Conservation (phyloP, 2,329 filamentous ascomycete genomes). For the Aspergillus terreus region DNA sequence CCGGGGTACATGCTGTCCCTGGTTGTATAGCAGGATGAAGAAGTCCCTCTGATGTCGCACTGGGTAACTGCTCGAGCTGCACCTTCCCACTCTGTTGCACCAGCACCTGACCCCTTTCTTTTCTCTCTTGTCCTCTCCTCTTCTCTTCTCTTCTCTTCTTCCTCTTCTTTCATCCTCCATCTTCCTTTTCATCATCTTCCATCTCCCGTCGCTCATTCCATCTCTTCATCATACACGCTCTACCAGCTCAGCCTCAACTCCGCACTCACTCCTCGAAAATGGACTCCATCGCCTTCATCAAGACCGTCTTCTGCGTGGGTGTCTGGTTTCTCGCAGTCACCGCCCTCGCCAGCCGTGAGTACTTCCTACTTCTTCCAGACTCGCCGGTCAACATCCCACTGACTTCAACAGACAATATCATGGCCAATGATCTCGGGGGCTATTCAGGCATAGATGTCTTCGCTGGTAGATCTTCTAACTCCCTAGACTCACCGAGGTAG, state of each 20-base stretch:
- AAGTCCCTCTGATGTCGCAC: not conserved
- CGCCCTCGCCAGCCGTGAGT: conserved; percentile 18
- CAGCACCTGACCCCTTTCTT: conserved; percentile 3
- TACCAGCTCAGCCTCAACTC: not conserved
- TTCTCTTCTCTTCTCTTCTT: conserved; percentile 1
- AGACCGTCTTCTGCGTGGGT: conserved; percentile 17
- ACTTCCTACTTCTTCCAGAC: not conserved
- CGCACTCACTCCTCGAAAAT: conserved; percentile 2
- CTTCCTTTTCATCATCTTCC: not conserved
- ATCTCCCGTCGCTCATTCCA: not conserved
- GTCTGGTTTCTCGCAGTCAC: conserved; percentile 18
- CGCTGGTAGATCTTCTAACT: too few species aligned
- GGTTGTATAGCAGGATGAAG: too few species aligned
- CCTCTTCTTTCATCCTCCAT: conserved; percentile 1
- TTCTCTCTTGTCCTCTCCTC: not conserved
- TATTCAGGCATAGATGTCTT: not conserved
- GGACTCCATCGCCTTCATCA: conserved; percentile 10
- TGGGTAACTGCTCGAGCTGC: not conserved
- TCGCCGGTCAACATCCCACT: not conserved
- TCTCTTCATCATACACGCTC: not conserved
- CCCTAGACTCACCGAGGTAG: too few species aligned
- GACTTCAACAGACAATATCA: not conserved
- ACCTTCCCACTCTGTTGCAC: not conserved
- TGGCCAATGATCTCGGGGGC: not conserved
- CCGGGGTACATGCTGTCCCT: too few species aligned